A percentile compares a stretch with the other conserved stretches of the same genome.
phyloP scores from a whole-genome alignment of 108 stramenopile genomes.

The Skeletonema potamos region DNA sequence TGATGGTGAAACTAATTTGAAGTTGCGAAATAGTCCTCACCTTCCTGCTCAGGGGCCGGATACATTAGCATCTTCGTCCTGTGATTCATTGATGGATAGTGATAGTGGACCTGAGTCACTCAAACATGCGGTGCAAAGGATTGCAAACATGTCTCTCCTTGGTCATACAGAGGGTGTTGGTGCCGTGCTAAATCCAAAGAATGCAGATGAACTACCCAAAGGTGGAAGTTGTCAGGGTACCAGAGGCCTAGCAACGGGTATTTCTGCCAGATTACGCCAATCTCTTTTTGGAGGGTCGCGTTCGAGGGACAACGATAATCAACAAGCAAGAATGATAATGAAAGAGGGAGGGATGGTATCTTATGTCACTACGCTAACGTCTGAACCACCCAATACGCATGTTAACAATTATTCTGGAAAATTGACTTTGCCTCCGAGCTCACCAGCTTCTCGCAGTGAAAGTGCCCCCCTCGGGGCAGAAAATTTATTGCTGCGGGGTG shows the following conservation, averaged over 20 bases:
- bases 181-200: conserved; percentile 57
- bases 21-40: conserved; percentile 77
- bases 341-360: conserved; percentile 16
- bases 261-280: neutral
- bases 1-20: conserved; percentile 98
- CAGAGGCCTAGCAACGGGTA: neutral
- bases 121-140: conserved; percentile 65
- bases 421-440: conserved; percentile 62
- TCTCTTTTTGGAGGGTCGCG: conserved; percentile 19
- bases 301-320: neutral
- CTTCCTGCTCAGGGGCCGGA: conserved; percentile 46
- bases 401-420: conserved; percentile 91
- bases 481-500: conserved; percentile 92
- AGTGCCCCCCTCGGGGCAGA: conserved; percentile 83
- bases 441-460: conserved; percentile 39
- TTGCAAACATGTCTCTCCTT: conserved; percentile 65
- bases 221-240: neutral
- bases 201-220: conserved; percentile 39
- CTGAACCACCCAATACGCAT: conserved; percentile 89
- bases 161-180: conserved; percentile 62
- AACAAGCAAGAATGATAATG: neutral
- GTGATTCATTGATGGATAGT: conserved; percentile 11
- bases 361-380: conserved; percentile 62
- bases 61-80: neutral
- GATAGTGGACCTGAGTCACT: conserved; percentile 52